These are phyloP conservation scores for Nemania serpens DNA, from an alignment of 2,329 filamentous ascomycete species.

Conservation along the genomic window DNA sequence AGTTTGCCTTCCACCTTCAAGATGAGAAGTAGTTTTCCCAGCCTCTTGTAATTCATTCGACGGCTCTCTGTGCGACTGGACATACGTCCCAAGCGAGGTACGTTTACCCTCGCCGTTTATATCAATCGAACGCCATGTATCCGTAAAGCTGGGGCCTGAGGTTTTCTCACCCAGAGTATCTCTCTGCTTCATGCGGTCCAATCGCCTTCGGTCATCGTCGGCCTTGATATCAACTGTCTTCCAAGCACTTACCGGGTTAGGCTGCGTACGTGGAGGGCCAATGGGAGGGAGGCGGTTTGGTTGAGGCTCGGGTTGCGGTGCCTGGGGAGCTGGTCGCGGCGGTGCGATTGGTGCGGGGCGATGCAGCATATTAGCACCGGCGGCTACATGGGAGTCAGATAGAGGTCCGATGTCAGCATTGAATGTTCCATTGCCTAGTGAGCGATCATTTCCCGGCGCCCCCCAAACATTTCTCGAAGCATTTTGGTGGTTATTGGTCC, in stretches of 20 bases:
- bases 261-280: slow-evolving; percentile 35
- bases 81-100: slow-evolving; percentile 36
- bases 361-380: slow-evolving; percentile 40
- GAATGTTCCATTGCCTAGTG: slow-evolving; percentile 79
- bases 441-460: slow-evolving; percentile 70
- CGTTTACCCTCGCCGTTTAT: slow-evolving; percentile 45
- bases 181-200: slow-evolving; percentile 48
- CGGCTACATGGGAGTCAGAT: slow-evolving; percentile 47
- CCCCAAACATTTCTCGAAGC: slow-evolving; percentile 72
- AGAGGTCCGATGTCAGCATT: slow-evolving; percentile 62
- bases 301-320: slow-evolving; percentile 26
- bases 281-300: slow-evolving; percentile 39
- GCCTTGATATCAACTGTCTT: slow-evolving; percentile 37
- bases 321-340: slow-evolving; percentile 34
- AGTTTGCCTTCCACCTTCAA: slow-evolving; percentile 29
- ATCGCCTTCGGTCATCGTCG: slow-evolving; percentile 51
- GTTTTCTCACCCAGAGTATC: slow-evolving; percentile 52
- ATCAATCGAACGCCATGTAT: slow-evolving; percentile 57
- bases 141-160: slow-evolving; percentile 52
- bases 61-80: slow-evolving; percentile 25
- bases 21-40: slow-evolving; percentile 24
- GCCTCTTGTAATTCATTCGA: slow-evolving; percentile 15
- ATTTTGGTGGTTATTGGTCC: slow-evolving; percentile 52
- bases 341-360: slow-evolving; percentile 54
- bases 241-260: slow-evolving; percentile 30